Conservation (phyloP, 2,329 filamentous ascomycete species). For the Dactylellina parvicollis region DNA sequence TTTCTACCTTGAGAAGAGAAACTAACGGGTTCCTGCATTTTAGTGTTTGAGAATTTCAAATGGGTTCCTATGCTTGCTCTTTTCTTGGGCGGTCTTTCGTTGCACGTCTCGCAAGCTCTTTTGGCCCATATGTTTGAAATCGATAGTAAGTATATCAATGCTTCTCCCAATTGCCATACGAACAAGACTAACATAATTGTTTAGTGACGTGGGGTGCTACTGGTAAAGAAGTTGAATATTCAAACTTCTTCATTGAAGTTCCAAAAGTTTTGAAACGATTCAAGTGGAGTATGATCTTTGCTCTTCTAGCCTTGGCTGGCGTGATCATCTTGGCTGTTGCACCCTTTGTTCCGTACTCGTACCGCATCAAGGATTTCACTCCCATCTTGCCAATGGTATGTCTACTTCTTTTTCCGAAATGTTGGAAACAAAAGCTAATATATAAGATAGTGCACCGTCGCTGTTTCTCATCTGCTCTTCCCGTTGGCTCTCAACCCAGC, state of each 20-base stretch:
- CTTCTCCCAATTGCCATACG: not conserved
- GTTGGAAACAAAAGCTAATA: not conserved
- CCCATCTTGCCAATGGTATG: constrained; percentile 77
- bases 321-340: constrained; percentile 74
- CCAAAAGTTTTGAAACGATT: constrained; percentile 81
- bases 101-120: constrained; percentile 83
- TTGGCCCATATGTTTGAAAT: constrained; percentile 85
- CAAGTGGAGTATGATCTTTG: constrained; percentile 76
- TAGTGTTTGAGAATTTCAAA: constrained; percentile 68
- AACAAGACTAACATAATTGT: constrained; percentile 6
- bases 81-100: constrained; percentile 82
- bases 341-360: constrained; percentile 72
- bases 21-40: not conserved
- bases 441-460: constrained; percentile 65
- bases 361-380: constrained; percentile 76
- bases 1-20: constrained; percentile 57
- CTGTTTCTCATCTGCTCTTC: constrained; percentile 74
- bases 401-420: not conserved
- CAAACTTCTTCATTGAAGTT: constrained; percentile 86
- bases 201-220: constrained; percentile 75
- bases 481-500: constrained; percentile 75
- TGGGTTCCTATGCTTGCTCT: constrained; percentile 79
- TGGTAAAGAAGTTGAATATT: constrained; percentile 80
- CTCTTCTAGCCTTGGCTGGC: constrained; percentile 67
- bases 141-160: constrained; percentile 65